Base-by-base conservation (phyloP, 2,329 filamentous ascomycete species). In the Epichloe aotearoae region DNA sequence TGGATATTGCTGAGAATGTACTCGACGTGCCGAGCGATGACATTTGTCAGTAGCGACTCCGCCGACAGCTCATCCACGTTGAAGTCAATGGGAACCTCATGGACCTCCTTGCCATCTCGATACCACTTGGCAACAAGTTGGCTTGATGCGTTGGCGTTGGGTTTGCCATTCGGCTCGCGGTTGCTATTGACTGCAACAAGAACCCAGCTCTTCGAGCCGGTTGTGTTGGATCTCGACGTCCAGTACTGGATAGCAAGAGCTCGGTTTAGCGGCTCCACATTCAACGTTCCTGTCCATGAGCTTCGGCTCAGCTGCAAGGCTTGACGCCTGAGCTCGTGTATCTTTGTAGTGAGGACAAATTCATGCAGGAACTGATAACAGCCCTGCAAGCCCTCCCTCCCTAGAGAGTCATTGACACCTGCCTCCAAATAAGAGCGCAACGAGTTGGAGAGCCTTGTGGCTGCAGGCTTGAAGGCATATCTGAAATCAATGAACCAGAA, bases 401-500 rank as follows among this genome's bases (percentile, higher is more conserved):
- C 73, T 12, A 98, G 75, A 6, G 79, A 73, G 15, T 78, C 74
- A 62, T 98, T 96, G 37, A 88, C 75, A 54, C 79, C 82, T 17
- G 65, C 67, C 62, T 95, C 88, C 33, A 96, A 69, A 51, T 80
- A 77, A 37, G 73, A 70, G 50, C 84, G 77, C 43, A 94, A 68
- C 3, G 71, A 70, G 26, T 84, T 79, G 0, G 84, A 74, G 7
- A 94, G 61, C 46, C 73, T 69, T 12, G 66, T 67, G 0, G 85
- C 76, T 0, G 82, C 75, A 1, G 91, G 91, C 8, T 72, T 75
- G 64, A 95, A 98, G 14, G 82, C 71, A 58, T 95, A 89, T 53
- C 90, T 81, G 59, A 97, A 82, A 64, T 97, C 90, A 54, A 97
- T 86, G 62, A 97, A 95, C 75, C 86, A 96, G 62, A 95, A 94